Evolutionary conservation across 2,329 filamentous ascomycete genomes (phyloP), one percentile per base, ranked within the genome.

Genomic region (Trichophaea hybrida): DNA sequence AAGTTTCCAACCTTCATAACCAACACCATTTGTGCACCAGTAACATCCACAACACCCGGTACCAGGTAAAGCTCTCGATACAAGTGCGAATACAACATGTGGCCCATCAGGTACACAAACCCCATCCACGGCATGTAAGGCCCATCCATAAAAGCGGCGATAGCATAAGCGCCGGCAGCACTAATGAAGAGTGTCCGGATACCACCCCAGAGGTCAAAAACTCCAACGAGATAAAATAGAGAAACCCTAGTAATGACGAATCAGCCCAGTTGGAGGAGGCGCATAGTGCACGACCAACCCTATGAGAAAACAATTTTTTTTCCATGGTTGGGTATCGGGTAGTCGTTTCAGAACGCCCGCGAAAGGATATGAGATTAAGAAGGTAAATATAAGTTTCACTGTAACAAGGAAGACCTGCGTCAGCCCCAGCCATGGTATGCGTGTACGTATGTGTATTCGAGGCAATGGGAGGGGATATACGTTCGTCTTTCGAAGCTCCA

Each of bases 111-210:
- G 70, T 94, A 96, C 54, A 88, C 77, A 72, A 98, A 98, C 61
- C 83, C 89, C 54, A 96, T 78, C 93, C 93, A 98, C 75, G 93
- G 93, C 93, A 98, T 98, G 71, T 91, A 87, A 0, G 88, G 88
- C 17, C 88, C 90, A 66, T 88, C 80, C 49, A 97, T 76, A 71
- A 83, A 90, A 66, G 85, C 82, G 56, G 91, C 86, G 67, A 98
- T 93, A 64, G 79, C 76, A 70, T 96, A 98, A 55, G 87, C 81
- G 54, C 82, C 90, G 15, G 78, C 80, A 0, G 91, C 82, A 70
- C 87, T 89, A 70, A 94, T 83, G 60, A 86, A 71, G 43, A 98
- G 75, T 1, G 90, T 95, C 43, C 80, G 79, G 12, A 94, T 74
- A 59, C 93, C 94, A 72, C 75, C 77, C 90, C 91, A 97, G 52